Conservation (phyloP, 1,139 yeast genomes). For the Kodamaea derodonti region DNA sequence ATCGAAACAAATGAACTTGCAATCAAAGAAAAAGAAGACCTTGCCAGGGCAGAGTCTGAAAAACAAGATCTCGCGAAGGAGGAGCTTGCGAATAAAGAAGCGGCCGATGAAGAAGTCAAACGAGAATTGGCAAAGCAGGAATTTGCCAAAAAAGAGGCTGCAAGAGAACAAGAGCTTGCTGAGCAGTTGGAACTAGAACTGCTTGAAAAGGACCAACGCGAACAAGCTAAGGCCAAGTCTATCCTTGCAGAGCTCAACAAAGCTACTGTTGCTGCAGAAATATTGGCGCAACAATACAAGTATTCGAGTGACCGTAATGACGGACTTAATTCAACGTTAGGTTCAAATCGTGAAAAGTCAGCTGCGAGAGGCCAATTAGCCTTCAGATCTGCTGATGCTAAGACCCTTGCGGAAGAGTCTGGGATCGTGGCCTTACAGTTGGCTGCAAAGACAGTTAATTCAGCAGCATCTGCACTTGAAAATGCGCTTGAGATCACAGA, state of each 20-base stretch:
- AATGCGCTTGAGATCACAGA: neutral
- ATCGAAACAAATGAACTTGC: slow-evolving; percentile 3
- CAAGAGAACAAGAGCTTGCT: neutral
- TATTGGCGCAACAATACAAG: neutral
- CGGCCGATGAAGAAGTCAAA: slow-evolving; percentile 1
- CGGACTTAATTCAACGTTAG: neutral
- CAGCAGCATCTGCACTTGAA: neutral
- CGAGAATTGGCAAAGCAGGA: neutral
- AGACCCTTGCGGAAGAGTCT: slow-evolving; percentile 1
- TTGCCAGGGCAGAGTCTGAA: neutral
- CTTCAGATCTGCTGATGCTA: neutral
- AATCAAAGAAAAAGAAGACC: neutral
- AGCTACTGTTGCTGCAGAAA: slow-evolving; percentile 1
- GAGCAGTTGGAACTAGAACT: neutral
- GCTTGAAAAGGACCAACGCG: neutral
- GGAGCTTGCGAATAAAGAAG: neutral
- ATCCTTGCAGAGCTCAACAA: neutral
- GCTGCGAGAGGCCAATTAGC: slow-evolving; percentile 1
- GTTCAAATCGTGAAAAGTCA: neutral
- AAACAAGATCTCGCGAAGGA: neutral
- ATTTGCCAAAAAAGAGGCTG: neutral
- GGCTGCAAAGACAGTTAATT: neutral
- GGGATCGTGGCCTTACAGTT: neutral
- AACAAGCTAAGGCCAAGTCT: neutral
- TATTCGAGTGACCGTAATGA: neutral